phyloP scores from a whole-genome alignment of 2,329 filamentous ascomycete genomes.

The Cercospora zeae-maydis region DNA sequence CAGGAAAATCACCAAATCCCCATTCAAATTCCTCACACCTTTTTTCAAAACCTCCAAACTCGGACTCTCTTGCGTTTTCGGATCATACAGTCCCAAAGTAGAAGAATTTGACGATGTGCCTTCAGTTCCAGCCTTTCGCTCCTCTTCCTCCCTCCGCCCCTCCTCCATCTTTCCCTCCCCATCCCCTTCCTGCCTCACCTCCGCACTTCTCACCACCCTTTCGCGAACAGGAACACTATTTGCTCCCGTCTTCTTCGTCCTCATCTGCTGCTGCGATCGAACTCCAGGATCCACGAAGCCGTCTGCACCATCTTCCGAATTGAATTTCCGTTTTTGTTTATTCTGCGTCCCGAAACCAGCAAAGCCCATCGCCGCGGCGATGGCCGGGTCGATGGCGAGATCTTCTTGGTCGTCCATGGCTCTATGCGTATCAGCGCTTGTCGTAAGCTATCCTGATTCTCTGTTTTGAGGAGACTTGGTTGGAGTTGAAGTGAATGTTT shows the following conservation, averaged over 20 bases:
- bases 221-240: constrained; percentile 29
- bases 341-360: constrained; percentile 61
- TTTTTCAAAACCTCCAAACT: constrained; percentile 39
- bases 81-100: background rate
- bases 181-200: background rate
- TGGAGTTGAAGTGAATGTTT: background rate
- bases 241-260: constrained; percentile 31
- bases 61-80: constrained; percentile 14
- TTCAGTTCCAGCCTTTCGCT: background rate
- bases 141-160: too few relatives aligned
- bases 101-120: background rate
- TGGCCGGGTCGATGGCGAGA: constrained; percentile 50
- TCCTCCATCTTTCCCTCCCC: background rate
- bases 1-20: constrained; percentile 68
- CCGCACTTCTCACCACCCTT: background rate
- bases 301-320: constrained; percentile 49
- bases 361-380: constrained; percentile 70
- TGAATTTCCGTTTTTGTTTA: constrained; percentile 69
- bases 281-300: constrained; percentile 44
- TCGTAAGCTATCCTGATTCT: background rate
- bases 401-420: constrained; percentile 28
- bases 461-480: background rate
- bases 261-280: too few relatives aligned
- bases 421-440: background rate
- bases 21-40: constrained; percentile 48